Conservation (phyloP, 179 eudicot species). For the Spergularia azorica region DNA sequence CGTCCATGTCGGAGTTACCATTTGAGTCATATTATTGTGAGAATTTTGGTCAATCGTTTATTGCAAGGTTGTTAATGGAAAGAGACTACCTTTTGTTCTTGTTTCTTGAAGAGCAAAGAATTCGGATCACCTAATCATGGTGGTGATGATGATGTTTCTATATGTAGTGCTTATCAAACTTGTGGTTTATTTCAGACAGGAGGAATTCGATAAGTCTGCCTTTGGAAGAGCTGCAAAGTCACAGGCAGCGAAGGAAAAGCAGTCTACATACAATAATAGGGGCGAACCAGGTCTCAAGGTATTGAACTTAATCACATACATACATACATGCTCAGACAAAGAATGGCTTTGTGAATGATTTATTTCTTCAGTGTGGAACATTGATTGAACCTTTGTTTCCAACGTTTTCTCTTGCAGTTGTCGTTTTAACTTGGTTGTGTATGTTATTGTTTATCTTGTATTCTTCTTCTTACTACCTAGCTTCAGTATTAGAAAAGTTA, state of each 20-base stretch:
- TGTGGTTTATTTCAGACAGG: constrained; percentile 50
- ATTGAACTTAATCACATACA: neutral
- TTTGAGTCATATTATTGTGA: neutral
- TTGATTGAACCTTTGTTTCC: neutral
- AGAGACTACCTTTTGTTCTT: neutral
- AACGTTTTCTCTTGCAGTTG: neutral
- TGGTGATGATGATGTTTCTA: too few species aligned
- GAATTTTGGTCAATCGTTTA: neutral
- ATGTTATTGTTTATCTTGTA: neutral
- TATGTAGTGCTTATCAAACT: neutral
- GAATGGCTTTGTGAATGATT: neutral
- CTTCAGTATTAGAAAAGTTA: neutral
- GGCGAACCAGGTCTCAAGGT: constrained; percentile 89
- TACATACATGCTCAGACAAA: neutral
- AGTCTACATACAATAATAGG: constrained; percentile 49
- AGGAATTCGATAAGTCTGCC: constrained; percentile 71
- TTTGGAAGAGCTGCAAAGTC: constrained; percentile 82
- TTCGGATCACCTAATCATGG: too few species aligned
- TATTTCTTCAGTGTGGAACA: neutral
- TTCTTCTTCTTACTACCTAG: neutral
- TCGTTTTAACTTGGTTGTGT: too few species aligned
- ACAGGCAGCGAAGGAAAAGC: constrained; percentile 70
- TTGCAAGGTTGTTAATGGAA: neutral
- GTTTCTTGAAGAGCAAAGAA: too few species aligned
- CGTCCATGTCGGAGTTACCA: neutral